Evolutionary conservation across 306 rosid species (phyloP), one percentile per base, ranked within the genome.

Genomic region (Dalbergia cultrata): DNA sequence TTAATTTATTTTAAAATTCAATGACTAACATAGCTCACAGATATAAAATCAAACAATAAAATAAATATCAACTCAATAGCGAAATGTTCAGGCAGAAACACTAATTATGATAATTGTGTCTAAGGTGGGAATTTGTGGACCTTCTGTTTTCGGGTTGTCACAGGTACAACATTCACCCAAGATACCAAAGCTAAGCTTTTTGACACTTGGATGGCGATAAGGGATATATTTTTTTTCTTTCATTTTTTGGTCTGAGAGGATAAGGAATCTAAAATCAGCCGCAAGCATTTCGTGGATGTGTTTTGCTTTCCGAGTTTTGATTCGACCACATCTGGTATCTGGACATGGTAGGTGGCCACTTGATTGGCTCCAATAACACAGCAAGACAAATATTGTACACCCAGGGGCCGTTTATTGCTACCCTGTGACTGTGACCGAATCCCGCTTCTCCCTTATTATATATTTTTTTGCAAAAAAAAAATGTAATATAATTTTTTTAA

Each of bases 101-200:
- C 63, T 37, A 31, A 52, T 66, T 11, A 57, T 5, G 43, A 56
- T 61, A 41, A 17, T 82, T 70, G 65, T 60, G 53, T 74, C 31
- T 10, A 16, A 43, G 31, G 53, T 49, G 13, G 21, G 67, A 78
- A 79, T 37, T 57, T 61, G 70, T 74, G 84, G 78, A 60, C 72
- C 81, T 18, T 73, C 14, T 18, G 44, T 59, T 52, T 19, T 58
- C 8, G 17, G 77, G 11, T 13, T 52, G 58, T 13, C 4, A 52
- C 58, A 21, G 56, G 44, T 41, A 12, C 9, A 5, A 21, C 1
- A 58, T 3, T 3, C 9, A 12, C 5, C 65, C 12, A 7, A 14
- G 14, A 47, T 37, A 26, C 37, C 67, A n/a, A 69, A 8, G 11
- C 34, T 70, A 14, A 13, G 31, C 9, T 56, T 18, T 74, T 74